A percentile compares a stretch with the other conserved stretches of the same genome.
phyloP scores from a whole-genome alignment of 371 early-diverging fungal genomes.

The Syncephalastrum contaminatum region DNA sequence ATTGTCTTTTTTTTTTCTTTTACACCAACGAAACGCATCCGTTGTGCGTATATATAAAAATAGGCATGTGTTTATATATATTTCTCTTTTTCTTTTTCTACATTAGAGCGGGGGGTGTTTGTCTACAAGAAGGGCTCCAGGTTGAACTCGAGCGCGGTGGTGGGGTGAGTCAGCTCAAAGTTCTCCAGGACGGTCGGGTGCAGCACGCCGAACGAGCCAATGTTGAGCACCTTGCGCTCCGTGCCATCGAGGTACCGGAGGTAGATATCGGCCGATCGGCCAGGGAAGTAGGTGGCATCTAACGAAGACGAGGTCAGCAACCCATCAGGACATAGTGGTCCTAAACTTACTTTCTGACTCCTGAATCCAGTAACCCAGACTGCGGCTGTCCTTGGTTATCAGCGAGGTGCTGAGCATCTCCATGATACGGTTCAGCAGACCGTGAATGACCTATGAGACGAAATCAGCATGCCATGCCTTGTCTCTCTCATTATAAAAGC shows the following conservation, averaged over 20 bases:
- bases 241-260: constrained; percentile 55
- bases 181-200: constrained; percentile 90
- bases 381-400: constrained; percentile 37
- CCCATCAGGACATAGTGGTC: not conserved
- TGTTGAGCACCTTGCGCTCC: constrained; percentile 48
- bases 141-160: constrained; percentile 91
- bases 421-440: constrained; percentile 91
- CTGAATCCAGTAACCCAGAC: constrained; percentile 79
- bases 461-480: not conserved
- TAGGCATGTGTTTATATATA: too few relatives aligned
- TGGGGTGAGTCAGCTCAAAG: constrained; percentile 87
- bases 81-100: not conserved
- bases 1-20: too few relatives aligned
- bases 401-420: constrained; percentile 66
- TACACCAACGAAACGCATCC: too few relatives aligned
- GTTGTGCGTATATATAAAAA: too few relatives aligned
- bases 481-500: not conserved
- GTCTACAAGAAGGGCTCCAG: constrained; percentile 91
- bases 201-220: constrained; percentile 92
- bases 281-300: constrained; percentile 90
- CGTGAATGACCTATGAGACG: constrained; percentile 71
- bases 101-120: constrained; percentile 8
- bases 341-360: constrained; percentile 66
- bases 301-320: constrained; percentile 3
- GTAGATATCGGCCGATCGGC: constrained; percentile 85